A percentile compares a stretch with the other conserved stretches of the same genome.
Evolutionary conservation across 2,329 filamentous ascomycete species (phyloP).

Genomic region (Botrytis porri): DNA sequence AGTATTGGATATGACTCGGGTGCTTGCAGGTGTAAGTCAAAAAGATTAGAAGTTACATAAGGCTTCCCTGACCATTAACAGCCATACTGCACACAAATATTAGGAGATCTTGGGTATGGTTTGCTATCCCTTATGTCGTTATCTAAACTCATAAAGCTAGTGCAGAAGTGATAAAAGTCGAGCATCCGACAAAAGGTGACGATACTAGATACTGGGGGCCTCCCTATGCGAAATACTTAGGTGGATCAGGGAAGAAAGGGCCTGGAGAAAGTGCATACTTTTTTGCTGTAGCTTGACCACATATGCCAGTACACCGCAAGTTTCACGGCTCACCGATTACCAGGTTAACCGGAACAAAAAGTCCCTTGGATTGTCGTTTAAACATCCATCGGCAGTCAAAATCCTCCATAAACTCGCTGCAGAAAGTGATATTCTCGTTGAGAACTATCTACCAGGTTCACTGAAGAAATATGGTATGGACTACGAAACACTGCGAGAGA

Average conservation of each 20-base stretch:
- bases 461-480: conserved; percentile 90
- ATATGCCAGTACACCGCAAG: not conserved
- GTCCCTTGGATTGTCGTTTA: conserved; percentile 87
- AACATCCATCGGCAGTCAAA: conserved; percentile 75
- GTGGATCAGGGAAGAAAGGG: conserved; percentile 57
- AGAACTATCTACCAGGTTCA: conserved; percentile 91
- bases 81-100: conserved; percentile 96
- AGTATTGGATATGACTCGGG: conserved; percentile 94
- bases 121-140: conserved; percentile 21
- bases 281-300: conserved; percentile 59
- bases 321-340: conserved; percentile 14
- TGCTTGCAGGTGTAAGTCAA: conserved; percentile 79
- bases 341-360: conserved; percentile 98
- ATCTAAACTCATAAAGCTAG: conserved; percentile 45
- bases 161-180: conserved; percentile 95
- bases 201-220: conserved; percentile 97
- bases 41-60: not conserved
- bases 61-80: conserved; percentile 41
- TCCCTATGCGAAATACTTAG: conserved; percentile 78
- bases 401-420: conserved; percentile 83
- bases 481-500: conserved; percentile 72
- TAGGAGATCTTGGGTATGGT: conserved; percentile 86
- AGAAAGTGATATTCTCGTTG: conserved; percentile 87
- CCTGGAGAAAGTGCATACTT: conserved; percentile 96
- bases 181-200: conserved; percentile 87